Evolutionary conservation across 2,329 filamentous ascomycete species (phyloP), one percentile per base, ranked within the genome.

Genomic region (Tothia fuscella): DNA sequence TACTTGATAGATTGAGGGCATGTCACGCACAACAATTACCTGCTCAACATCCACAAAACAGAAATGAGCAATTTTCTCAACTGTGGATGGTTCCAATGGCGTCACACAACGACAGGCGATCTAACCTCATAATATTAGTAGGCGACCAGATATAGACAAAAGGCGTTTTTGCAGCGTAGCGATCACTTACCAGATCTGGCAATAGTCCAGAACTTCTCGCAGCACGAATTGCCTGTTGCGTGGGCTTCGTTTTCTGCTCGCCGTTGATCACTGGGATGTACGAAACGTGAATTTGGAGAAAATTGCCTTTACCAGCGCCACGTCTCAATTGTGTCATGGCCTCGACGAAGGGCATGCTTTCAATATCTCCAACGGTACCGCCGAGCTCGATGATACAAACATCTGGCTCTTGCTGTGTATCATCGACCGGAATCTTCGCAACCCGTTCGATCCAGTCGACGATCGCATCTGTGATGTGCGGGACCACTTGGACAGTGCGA

Each of bases 231-330:
- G 89, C 85, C 53, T 85, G 78, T 61, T 98, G 91, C 0, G 91
- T 98, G 0, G 91, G 91, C 67, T 96, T 96, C 7, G 88, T 96
- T 75, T 96, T 96, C 62, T 93, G 79, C 68, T 96, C 80, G 25
- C 75, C 73, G 46, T 72, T 64, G 29, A 80, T 74, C 25, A 89
- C 73, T 1, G 88, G 91, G 25, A 96, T 80, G 52, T 88, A 84
- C 4, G 82, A 87, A 47, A 95, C 89, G 62, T 87, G 80, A 50
- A 95, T 93, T 58, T 86, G 81, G 57, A 88, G 65, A 60, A 94
- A 93, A 65, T 93, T 89, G 56, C 77, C 73, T 56, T 76, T 78
- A 51, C 82, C 83, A 19, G 74, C 78, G 48, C 78, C 72, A 50
- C 81, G 71, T 50, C 80, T 72, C 48, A 94, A 70, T 63, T 93